Base-by-base conservation (phyloP, 2,329 filamentous ascomycete genomes). In the Sclerotinia glacialis region DNA sequence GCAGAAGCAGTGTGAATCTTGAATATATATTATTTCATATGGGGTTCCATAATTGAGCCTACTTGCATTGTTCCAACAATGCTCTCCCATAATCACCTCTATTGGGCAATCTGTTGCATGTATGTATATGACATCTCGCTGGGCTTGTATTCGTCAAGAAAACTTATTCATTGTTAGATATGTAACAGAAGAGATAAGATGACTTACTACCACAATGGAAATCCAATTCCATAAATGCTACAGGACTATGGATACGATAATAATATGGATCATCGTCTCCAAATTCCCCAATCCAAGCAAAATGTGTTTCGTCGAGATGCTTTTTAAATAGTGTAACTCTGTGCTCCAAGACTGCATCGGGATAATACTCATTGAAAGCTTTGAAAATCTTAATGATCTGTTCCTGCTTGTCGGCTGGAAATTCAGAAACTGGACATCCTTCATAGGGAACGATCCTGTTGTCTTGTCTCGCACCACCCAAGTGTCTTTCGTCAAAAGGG, bases 51-150 rank as follows among this genome's bases (percentile, higher is more conserved):
- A 16, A 53, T n/a, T 8, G 3, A 59, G 14, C 50, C 16, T 52
- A 65, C 34, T 50, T n/a, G 11, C 11, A 62, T 21, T 68, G 69
- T 58, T 67, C 69, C 40, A 74, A 28, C 44, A 74, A 67, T 47
- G 69, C 73, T 52, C 81, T 83, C 0, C 91, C 90, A 75, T 93
- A 93, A 74, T 94, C 91, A 0, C 90, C 91, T 0, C 79, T 86
- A 76, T 94, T 93, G 0, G 91, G 91, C 42, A 85, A 88, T 46
- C 91, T 78, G 69, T 91, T 78, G 63, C 92, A 78, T 0, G 90
- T 93, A 75, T 94, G 91, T 28, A 91, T 90, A 72, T 94, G 91
- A 72, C 91, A 94, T 77, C 90, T 91, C 42, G 86, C 87, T 0
- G 90, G 90, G 76, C 90, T 85, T 60, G 81, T 80, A 74, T 93